Conservation (phyloP, 2,329 filamentous ascomycete genomes). For the Pseudopyrenochaeta lycopersici region DNA sequence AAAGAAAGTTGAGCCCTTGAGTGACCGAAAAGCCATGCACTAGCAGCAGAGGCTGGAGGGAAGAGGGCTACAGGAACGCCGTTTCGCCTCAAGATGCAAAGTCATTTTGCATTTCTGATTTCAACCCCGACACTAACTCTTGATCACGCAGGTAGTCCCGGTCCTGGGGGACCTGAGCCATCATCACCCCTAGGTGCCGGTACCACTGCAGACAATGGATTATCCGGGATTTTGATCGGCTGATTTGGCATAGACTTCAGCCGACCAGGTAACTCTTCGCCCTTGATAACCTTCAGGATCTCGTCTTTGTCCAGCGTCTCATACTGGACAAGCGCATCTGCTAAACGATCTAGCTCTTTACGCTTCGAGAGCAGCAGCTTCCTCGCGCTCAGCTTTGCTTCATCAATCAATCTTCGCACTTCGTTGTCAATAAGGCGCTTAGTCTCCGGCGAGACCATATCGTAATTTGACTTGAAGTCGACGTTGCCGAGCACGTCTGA, state of each 20-base stretch:
- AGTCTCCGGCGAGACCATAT: slow-evolving; percentile 83
- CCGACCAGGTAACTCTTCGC: slow-evolving; percentile 80
- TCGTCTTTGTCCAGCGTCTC: slow-evolving; percentile 91
- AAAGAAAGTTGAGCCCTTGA: slow-evolving; percentile 9
- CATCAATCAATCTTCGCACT: slow-evolving; percentile 84
- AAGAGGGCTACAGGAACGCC: slow-evolving; percentile 15
- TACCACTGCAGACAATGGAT: slow-evolving; percentile 22
- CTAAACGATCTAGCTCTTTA: slow-evolving; percentile 85
- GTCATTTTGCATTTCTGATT: slow-evolving; percentile 8
- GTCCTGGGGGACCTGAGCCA: slow-evolving; percentile 19
- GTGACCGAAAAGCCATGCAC: not conserved
- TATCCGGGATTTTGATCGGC: slow-evolving; percentile 74
- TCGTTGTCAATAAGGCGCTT: slow-evolving; percentile 87
- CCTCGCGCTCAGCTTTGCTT: slow-evolving; percentile 77
- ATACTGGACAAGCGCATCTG: slow-evolving; percentile 90
- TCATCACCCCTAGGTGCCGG: slow-evolving; percentile 28
- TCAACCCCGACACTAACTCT: not conserved
- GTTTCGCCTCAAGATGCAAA: slow-evolving; percentile 17
- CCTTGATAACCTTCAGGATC: slow-evolving; percentile 87
- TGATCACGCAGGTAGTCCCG: slow-evolving; percentile 28
- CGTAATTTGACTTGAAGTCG: slow-evolving; percentile 83
- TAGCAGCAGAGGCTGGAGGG: slow-evolving; percentile 13
- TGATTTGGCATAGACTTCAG: slow-evolving; percentile 65
- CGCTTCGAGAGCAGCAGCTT: slow-evolving; percentile 77
- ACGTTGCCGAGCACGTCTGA: slow-evolving; percentile 87